Base-by-base conservation (phyloP, 768 basidiomycete genomes). In the Collybia nuda region DNA sequence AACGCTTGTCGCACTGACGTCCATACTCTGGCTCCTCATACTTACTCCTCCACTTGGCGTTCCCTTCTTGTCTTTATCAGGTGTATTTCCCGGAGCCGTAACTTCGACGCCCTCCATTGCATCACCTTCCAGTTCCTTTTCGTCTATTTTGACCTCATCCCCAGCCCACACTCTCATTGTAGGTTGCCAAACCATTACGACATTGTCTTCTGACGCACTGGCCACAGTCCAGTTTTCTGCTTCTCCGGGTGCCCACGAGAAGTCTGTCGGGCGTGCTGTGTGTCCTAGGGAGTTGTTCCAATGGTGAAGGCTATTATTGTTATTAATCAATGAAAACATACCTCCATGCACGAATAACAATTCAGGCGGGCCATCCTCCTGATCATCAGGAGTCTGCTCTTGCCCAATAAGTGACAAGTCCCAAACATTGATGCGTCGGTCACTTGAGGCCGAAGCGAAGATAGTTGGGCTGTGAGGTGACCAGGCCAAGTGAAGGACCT, bases 281-380 rank as follows among this genome's bases (percentile, higher is more conserved):
- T 93, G 91, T 18, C 91, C 89, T 91, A 49, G n/a, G 40, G 3
- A 19, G 42, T 35, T 19, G 49, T 44, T 42, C n/a, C 23, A 18
- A 37, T 23, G 21, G 23, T 47, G 40, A 51, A 44, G 29, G 26
- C 2, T 41, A 7, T 44, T 47, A 11, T 9, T 5, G 2, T 14
- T 11, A 32, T 14, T 32, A 32, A 2, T 32, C 5, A 32, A 21
- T 5, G 52, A 51, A 59, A 63, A 56, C 82, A 53, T 74, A 83
- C 89, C 97, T 58, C 97, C 97, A 58, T 99, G 97, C 41, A 98
- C 81, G 67, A 99, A 99, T 56, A 98, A 69, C 51, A 98, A 71
- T 67, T 99, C 97, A 1, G 97, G 97, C 14, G 97, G 94, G 1
- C 97, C 97, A 61, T 99, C 97, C 66, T 99, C 97, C 51, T 93